A percentile compares a stretch with the other conserved stretches of the same genome.
Conservation (phyloP, 805 yeast genomes). For the Zygoascus tannicola region DNA sequence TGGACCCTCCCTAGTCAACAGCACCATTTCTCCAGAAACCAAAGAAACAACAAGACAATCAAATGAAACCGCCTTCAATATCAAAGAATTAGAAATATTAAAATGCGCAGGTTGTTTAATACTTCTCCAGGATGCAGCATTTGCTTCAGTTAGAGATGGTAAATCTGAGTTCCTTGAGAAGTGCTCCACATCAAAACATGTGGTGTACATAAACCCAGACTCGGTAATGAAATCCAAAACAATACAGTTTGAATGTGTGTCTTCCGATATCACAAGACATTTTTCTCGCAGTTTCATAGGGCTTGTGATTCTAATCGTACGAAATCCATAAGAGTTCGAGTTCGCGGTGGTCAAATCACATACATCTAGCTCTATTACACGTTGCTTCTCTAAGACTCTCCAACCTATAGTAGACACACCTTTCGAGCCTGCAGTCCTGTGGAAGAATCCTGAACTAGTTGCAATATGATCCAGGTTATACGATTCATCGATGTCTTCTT, state of each 20-base stretch:
- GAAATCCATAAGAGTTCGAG: conserved; percentile 19
- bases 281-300: conserved; percentile 31
- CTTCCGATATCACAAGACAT: conserved; percentile 33
- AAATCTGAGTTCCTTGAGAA: conserved; percentile 27
- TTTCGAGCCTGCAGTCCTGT: background rate
- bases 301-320: conserved; percentile 32
- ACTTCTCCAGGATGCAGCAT: conserved; percentile 45
- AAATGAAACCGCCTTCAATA: conserved; percentile 39
- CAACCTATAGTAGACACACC: conserved; percentile 9
- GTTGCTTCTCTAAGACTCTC: conserved; percentile 9
- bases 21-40: conserved; percentile 66
- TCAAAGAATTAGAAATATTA: conserved; percentile 46
- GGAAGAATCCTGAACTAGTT: conserved; percentile 7
- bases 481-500: conserved; percentile 11
- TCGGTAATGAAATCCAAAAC: conserved; percentile 46
- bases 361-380: conserved; percentile 15
- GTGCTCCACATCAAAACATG: conserved; percentile 35
- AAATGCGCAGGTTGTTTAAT: conserved; percentile 61
- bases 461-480: conserved; percentile 16
- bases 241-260: conserved; percentile 25
- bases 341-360: conserved; percentile 9
- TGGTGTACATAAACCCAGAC: conserved; percentile 43
- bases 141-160: conserved; percentile 8
- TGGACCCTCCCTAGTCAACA: conserved; percentile 13
- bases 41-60: conserved; percentile 47